Percentiles rank a stretch among this genome's conserved stretches.
Evolutionary conservation across 1,139 yeast species (phyloP).

Genomic region (Kurtzmaniella natalensis): DNA sequence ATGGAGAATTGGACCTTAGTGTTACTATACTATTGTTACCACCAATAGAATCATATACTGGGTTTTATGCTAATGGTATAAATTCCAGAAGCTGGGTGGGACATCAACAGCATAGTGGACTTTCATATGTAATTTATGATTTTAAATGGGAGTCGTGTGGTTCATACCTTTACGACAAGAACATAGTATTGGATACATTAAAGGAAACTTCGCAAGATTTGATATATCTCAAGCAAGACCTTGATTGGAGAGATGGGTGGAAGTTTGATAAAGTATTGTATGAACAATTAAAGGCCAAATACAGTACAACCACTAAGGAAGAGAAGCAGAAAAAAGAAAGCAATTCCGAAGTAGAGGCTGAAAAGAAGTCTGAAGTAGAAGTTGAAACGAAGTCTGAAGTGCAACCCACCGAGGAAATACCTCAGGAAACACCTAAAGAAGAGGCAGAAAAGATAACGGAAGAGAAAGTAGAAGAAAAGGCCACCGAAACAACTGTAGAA

Average conservation of each 20-base stretch:
- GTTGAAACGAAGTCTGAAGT: too few relatives aligned
- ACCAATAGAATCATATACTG: slow-evolving; percentile 53
- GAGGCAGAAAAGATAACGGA: too few relatives aligned
- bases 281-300: slow-evolving; percentile 23
- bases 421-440: too few relatives aligned
- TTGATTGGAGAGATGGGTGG: slow-evolving; percentile 26
- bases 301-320: slow-evolving; percentile 8
- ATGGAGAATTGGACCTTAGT: slow-evolving; percentile 46
- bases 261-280: slow-evolving; percentile 25
- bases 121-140: slow-evolving; percentile 54
- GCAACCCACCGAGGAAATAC: too few relatives aligned
- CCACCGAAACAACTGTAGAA: too few relatives aligned
- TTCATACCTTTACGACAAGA: slow-evolving; percentile 26
- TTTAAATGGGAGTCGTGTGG: slow-evolving; percentile 47
- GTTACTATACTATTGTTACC: slow-evolving; percentile 74
- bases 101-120: slow-evolving; percentile 58
- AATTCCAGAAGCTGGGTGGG: slow-evolving; percentile 69
- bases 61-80: slow-evolving; percentile 62
- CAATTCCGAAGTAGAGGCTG: too few relatives aligned
- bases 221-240: slow-evolving; percentile 14
- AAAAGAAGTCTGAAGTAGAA: too few relatives aligned
- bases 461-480: too few relatives aligned
- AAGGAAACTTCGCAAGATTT: slow-evolving; percentile 24
- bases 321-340: slow-evolving; percentile 3
- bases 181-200: slow-evolving; percentile 26